Conservation (phyloP, 768 basidiomycete genomes). For the Chalciporus piperatus region DNA sequence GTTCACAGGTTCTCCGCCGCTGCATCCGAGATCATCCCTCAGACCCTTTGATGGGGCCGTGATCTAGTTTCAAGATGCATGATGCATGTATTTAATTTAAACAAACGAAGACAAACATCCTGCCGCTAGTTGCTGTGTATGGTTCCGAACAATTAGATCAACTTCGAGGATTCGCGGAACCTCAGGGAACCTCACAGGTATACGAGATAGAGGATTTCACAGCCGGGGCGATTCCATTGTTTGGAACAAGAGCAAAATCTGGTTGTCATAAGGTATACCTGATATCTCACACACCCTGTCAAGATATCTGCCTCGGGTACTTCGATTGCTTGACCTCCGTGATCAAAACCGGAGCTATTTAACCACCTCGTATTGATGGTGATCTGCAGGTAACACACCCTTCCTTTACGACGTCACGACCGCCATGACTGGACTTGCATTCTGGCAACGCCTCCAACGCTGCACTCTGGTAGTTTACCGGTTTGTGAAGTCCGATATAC, state of each 20-base stretch:
- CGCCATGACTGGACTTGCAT: slow-evolving; percentile 16
- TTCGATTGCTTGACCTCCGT: slow-evolving; percentile 6
- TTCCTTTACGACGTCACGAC: slow-evolving; percentile 19
- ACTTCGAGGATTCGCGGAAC: slow-evolving; percentile 4
- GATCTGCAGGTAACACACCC: background rate
- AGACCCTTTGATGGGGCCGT: background rate
- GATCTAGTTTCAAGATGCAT: background rate
- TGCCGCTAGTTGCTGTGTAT: background rate
- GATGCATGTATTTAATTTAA: background rate
- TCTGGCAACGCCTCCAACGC: slow-evolving; percentile 10
- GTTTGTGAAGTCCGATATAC: slow-evolving; percentile 26
- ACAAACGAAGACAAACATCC: slow-evolving; percentile 3
- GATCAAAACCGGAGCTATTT: slow-evolving; percentile 19
- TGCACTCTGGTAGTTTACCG: slow-evolving; percentile 18
- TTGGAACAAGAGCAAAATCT: background rate
- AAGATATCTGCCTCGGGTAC: background rate
- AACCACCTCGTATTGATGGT: slow-evolving; percentile 5
- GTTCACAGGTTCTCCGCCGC: background rate
- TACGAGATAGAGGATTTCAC: slow-evolving; percentile 1
- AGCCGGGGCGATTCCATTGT: slow-evolving; percentile 1
- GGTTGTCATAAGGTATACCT: background rate
- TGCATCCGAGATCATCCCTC: background rate
- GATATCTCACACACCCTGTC: slow-evolving; percentile 13
- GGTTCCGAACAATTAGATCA: background rate
- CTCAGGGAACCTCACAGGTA: background rate